phyloP scores from a whole-genome alignment of 257 asterid species.

The Salvia splendens region DNA sequence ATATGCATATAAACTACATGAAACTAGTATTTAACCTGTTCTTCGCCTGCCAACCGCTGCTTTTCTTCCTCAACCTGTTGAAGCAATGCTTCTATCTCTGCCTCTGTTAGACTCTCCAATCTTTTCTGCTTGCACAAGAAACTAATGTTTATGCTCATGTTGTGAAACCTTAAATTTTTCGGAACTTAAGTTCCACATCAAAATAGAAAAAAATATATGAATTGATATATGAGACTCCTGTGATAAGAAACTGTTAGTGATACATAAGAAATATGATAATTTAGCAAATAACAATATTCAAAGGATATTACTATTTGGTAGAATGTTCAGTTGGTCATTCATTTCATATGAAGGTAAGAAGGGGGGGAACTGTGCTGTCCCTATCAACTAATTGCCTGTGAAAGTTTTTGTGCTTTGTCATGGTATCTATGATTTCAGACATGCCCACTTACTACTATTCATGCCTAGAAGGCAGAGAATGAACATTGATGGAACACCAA shows the following conservation, averaged over 20 bases:
- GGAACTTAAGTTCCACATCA: not conserved
- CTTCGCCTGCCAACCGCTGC: slow-evolving; percentile 50
- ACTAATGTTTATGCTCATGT: slow-evolving; percentile 5
- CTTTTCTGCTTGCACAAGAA: slow-evolving; percentile 63
- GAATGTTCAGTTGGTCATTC: not conserved
- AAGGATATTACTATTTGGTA: not conserved
- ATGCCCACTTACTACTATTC: not conserved
- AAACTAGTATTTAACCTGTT: slow-evolving; percentile 45
- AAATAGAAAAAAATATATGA: not conserved
- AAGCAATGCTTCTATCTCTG: slow-evolving; percentile 69
- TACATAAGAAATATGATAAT: not conserved
- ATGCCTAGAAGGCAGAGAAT: not conserved
- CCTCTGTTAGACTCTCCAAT: slow-evolving; percentile 90
- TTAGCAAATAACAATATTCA: not conserved
- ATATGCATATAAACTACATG: not conserved
- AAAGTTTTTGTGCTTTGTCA: not conserved
- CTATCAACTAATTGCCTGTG: not conserved
- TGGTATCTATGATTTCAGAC: not conserved
- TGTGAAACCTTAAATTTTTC: not conserved
- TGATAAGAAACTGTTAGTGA: not conserved
- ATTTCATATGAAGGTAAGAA: not conserved
- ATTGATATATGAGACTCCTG: not conserved
- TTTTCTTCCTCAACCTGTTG: slow-evolving; percentile 97
- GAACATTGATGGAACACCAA: not conserved
- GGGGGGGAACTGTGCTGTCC: not conserved